Conservation (phyloP, 495 filamentous ascomycete species). For the Neurospora tetraspora region DNA sequence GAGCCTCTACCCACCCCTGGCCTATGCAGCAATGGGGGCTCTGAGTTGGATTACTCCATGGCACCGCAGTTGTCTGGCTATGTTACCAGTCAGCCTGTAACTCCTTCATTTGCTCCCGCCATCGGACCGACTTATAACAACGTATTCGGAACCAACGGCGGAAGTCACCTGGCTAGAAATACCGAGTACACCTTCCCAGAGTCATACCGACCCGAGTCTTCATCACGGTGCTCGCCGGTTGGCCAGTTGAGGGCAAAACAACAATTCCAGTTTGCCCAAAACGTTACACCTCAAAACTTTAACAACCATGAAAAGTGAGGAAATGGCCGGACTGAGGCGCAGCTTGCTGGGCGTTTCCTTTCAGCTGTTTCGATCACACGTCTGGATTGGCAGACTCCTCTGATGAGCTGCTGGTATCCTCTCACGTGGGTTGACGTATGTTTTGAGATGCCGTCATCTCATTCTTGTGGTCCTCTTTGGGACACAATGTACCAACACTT, state of each 20-base stretch:
- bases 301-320: conserved; percentile 14
- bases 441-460: background rate
- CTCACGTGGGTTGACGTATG: background rate
- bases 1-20: conserved; percentile 34
- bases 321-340: background rate
- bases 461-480: background rate
- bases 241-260: conserved; percentile 26
- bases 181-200: conserved; percentile 35
- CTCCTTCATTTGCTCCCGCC: conserved; percentile 30
- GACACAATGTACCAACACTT: conserved; percentile 5
- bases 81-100: conserved; percentile 32
- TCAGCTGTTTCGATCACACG: background rate
- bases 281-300: conserved; percentile 39
- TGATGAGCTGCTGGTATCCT: background rate
- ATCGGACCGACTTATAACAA: conserved; percentile 26
- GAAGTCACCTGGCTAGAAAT: conserved; percentile 12
- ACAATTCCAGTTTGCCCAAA: conserved; percentile 40
- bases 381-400: background rate
- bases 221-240: conserved; percentile 31
- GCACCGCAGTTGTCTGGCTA: conserved; percentile 29
- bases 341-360: background rate
- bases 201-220: conserved; percentile 29
- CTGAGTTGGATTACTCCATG: conserved; percentile 31
- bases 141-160: conserved; percentile 15
- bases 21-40: conserved; percentile 32